These are phyloP conservation scores for Ceratocystis lukuohia DNA, from an alignment of 2,329 filamentous ascomycete species.

Conservation along the genomic window DNA sequence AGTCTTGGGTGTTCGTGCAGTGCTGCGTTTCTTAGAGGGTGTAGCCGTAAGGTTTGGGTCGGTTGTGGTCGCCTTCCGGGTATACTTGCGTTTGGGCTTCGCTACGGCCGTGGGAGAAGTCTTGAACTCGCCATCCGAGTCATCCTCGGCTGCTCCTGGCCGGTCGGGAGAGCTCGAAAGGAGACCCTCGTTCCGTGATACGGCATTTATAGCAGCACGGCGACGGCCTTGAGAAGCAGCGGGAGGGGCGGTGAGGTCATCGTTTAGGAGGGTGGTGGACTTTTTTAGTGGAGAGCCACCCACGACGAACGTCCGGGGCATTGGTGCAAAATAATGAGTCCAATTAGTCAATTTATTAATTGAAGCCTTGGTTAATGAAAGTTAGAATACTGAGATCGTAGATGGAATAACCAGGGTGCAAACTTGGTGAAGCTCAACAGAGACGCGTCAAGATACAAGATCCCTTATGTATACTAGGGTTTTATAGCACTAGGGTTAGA, in stretches of 20 bases:
- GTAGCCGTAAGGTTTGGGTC: constrained; percentile 21
- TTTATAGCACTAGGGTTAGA: background rate
- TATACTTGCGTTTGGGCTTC: constrained; percentile 12
- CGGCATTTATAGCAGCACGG: background rate
- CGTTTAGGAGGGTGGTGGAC: background rate
- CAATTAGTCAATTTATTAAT: background rate
- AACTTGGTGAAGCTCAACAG: constrained; percentile 10
- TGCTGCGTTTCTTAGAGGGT: constrained; percentile 27
- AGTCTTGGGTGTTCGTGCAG: constrained; percentile 26
- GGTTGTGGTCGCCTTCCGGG: constrained; percentile 12
- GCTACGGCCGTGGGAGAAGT: constrained; percentile 1
- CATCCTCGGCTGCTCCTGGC: constrained; percentile 9
- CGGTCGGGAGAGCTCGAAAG: constrained; percentile 12
- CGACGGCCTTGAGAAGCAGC: constrained; percentile 13
- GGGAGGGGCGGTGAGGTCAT: constrained; percentile 4
- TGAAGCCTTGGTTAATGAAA: background rate
- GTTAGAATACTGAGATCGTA: no score
- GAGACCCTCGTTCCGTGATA: background rate
- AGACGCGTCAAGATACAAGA: constrained; percentile 3
- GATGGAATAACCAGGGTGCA: no score
- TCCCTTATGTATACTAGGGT: constrained; percentile 12
- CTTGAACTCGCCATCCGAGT: constrained; percentile 12
- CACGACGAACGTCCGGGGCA: constrained; percentile 14
- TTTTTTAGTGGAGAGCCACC: constrained; percentile 21
- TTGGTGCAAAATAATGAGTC: background rate